Evolutionary conservation across 129 eudicot species (phyloP), one percentile per base, ranked within the genome.

Genomic region (Ambrosia artemisiifolia): DNA sequence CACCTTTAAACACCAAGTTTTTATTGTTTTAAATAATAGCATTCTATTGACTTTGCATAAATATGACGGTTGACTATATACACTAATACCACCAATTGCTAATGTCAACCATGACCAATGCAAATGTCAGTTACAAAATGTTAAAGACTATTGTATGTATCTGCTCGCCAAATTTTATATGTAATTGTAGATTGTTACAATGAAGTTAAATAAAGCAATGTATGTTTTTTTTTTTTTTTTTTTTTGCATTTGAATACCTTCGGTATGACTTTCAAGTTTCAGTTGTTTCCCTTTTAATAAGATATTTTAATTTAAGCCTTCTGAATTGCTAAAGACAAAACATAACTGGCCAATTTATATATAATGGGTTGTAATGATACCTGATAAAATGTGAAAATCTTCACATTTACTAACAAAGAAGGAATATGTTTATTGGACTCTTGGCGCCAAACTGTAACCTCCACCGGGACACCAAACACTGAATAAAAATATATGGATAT

Each of bases 401-500:
- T 96, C 96, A 72, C 88, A 89, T 68, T 86, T 87, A 84, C 85
- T 80, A 93, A 65, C 44, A 93, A 71, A 65, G 62, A 75, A 33
- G 98, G 98, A 76, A 90, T 75, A 46, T 90, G 92, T 51, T 75
- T 79, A 60, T 80, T 78, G 63, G 87, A 93, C 48, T 89, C 88
- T 70, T 93, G 98, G 14, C 90, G 83, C 68, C 85, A 92, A 69
- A 93, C 96, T 3, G 90, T 82, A 53, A 75, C 70, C 85, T 93
- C 92, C 46, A 93, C 65, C 49, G 92, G 96, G 65, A 87, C 88
- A 74, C 96, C 98, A 77, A 93, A 93, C 20, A 93, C 98, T 93
- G 88, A 40, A 62, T 33, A n/a, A 56, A 73, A 57, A 30, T 42
- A 77, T 53, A 34, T 30, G 30, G 61, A 74, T 32, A 47, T 50